phyloP scores from a whole-genome alignment of 2,329 filamentous ascomycete genomes.

The Zelopaecilomyces penicillatus region DNA sequence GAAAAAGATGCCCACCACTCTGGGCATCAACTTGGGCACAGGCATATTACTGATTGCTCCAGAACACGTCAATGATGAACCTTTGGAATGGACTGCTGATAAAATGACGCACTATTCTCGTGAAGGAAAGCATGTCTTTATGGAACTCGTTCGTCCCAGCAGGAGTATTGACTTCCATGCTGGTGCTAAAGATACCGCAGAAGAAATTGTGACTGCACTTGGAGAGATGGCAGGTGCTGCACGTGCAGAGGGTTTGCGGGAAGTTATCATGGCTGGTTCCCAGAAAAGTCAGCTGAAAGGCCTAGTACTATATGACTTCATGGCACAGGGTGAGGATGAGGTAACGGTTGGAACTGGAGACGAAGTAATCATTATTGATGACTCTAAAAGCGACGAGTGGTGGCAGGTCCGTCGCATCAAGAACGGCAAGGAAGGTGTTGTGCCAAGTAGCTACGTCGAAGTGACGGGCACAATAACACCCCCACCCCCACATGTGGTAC shows the following conservation, averaged over 20 bases:
- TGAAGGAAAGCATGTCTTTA: constrained; percentile 94
- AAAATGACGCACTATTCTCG: constrained; percentile 96
- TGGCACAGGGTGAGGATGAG: constrained; percentile 93
- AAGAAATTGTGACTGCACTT: constrained; percentile 81
- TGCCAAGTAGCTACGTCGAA: constrained; percentile 94
- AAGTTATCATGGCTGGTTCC: constrained; percentile 75
- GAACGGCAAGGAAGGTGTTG: constrained; percentile 90
- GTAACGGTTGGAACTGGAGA: constrained; percentile 86
- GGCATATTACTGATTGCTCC: constrained; percentile 86
- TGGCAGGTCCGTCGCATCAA: constrained; percentile 89
- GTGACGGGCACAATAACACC: constrained; percentile 60
- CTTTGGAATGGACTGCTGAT: constrained; percentile 89
- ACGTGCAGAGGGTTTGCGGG: constrained; percentile 72
- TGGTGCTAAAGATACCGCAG: constrained; percentile 90
- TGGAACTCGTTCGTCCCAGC: constrained; percentile 84
- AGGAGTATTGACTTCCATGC: constrained; percentile 97
- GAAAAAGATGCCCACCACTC: constrained; percentile 96
- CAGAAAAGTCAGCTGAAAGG: constrained; percentile 69
- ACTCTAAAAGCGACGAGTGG: constrained; percentile 92
- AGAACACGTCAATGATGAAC: constrained; percentile 72
- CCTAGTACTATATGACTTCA: constrained; percentile 86
- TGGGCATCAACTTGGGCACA: constrained; percentile 86
- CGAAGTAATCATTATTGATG: constrained; percentile 84
- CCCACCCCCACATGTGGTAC: constrained; percentile 19
- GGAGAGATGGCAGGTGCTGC: constrained; percentile 84